A percentile compares a stretch with the other conserved stretches of the same genome.
Conservation (phyloP, 2,329 filamentous ascomycete species). For the Alternaria gansuensis region DNA sequence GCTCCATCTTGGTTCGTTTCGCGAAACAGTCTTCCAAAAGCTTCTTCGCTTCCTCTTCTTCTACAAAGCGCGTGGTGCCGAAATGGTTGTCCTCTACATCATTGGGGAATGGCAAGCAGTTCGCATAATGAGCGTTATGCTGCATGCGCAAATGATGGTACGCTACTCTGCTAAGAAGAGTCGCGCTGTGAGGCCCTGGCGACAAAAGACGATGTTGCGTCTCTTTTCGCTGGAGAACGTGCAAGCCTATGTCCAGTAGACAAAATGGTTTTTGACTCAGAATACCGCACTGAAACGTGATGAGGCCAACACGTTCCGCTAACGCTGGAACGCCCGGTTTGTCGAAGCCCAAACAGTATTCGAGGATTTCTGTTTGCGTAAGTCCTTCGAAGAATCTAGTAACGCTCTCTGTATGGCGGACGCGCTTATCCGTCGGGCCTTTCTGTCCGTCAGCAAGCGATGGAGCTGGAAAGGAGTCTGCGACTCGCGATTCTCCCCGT, state of each 20-base stretch:
- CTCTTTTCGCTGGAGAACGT: neutral
- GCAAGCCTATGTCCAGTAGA: slow-evolving; percentile 1
- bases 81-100: neutral
- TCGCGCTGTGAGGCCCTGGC: neutral
- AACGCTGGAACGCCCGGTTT: neutral
- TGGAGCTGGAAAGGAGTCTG: neutral
- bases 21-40: neutral
- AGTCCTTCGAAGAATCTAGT: neutral
- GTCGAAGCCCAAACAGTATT: slow-evolving; percentile 14
- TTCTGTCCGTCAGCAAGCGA: neutral
- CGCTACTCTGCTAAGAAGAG: neutral
- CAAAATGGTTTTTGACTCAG: neutral
- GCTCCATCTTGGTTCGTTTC: neutral
- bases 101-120: neutral
- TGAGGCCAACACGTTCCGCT: neutral
- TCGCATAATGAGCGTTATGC: neutral
- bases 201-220: neutral
- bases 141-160: slow-evolving; percentile 1
- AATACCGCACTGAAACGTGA: neutral
- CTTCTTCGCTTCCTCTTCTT: neutral
- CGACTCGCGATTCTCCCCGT: neutral
- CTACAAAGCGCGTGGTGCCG: neutral
- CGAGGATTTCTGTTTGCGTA: neutral
- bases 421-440: too few relatives aligned
- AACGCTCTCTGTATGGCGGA: neutral